Base-by-base conservation (phyloP, 2,329 filamentous ascomycete genomes). In the Parastagonospora avenae region DNA sequence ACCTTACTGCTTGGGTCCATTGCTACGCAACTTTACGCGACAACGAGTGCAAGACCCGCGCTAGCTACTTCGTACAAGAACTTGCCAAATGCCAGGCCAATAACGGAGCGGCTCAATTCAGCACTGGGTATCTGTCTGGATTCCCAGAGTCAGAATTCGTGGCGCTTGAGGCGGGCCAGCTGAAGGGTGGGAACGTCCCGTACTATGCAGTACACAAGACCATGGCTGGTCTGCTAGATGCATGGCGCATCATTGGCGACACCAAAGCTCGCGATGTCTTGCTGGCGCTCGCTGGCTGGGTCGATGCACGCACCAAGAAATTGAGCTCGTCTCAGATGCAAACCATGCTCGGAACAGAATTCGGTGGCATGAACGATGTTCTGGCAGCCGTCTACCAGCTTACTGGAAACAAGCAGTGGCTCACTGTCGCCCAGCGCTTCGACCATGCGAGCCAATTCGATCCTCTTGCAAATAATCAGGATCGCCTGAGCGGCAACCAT, bases 121-220 rank as follows among this genome's bases (percentile, higher is more conserved):
- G 38, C 3, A 40, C 67, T 0, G 80, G 80, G 0, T 83, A 83
- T 49, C 66, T 83, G 0, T 79, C 77, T 3, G 80, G 79, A 2
- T 83, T 82, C 29, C 79, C 80, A 0, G 80, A 83, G 54, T 80
- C 78, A 0, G 80, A 82, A 11, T 78, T 83, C 37, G 63, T 55
- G 1, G 69, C 67, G 0, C 64, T 82, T 1, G 79, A 82, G 47
- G 62, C 65, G 0, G 66, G 79, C 1, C 79, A 70, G 0, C 64
- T 82, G 10, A 72, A 30, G 44, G 80, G 77, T 36, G 79, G 80
- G 27, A 82, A 82, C 40, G 80, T 83, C 0, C 79, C 80, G 0
- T 83, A 82, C 64, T 83, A 83, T 51, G 76, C 76, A 16, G 71
- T 82, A n/a, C 80, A 83, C 67, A 83, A 82, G 68, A 81, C 77